Base-by-base conservation (phyloP, 139 green algal species). In the Micractinium sp. region DNA sequence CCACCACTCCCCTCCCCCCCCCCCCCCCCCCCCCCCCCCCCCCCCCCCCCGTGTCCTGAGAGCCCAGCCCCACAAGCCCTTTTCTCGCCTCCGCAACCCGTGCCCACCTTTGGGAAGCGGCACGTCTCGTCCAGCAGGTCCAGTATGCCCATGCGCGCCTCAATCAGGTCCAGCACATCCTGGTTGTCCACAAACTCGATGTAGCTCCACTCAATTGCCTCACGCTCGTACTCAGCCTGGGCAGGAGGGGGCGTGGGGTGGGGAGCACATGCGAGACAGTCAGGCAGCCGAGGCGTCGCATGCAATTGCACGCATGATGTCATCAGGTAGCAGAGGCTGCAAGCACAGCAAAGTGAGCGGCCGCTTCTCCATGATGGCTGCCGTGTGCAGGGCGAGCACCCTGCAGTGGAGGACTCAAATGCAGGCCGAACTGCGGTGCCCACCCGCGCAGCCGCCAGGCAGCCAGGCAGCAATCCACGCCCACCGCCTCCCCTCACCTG, bases 151-250 rank as follows among this genome's bases (percentile, higher is more conserved):
- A 89, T 82, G 71, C 71, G 83, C 4, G 76, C 78, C 94, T 98
- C 96, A 60, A 99, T 98, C 66, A 99, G 93, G 88, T 99, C 98
- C 82, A 99, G 93, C 91, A 99, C 96, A 85, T 99, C 98, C 92
- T 95, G 93, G 93, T 99, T 99, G 94, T 99, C 98, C 76, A 99
- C 96, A 94, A 99, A 99, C 80, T 99, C 92, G 90, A 99, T 99
- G 92, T 99, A 99, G 77, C 92, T 96, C 98, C 98, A 99, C 93
- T 99, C 95, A 89, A 99, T 99, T 75, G 93, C 91, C 94, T 99
- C 98, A 14, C 92, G 93, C 94, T 99, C 96, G 89, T 99, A 99
- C 94, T 99, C 98, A 29, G 97, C 96, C 94, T 96, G 94, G 76
- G 35, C 3, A 29, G 27, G 39, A 67, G 12, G 38, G 35, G 23